These are phyloP conservation scores for Thuja plicata DNA, from an alignment of 83 land plant species.

Conservation along the genomic window DNA sequence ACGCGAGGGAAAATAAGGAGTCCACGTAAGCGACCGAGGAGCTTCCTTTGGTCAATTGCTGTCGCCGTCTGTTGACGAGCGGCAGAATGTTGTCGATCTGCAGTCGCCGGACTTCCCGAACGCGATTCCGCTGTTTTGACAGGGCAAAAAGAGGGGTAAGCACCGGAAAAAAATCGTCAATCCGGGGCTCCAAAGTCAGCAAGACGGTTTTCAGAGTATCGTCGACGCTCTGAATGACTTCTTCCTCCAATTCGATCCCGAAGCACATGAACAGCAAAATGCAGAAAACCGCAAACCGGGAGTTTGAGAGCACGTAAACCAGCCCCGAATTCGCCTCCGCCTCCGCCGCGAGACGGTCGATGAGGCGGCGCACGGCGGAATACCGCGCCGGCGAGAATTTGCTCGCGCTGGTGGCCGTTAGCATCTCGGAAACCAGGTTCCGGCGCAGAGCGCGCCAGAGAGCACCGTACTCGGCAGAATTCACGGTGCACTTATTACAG, in stretches of 20 bases:
- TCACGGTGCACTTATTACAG: constrained; percentile 57
- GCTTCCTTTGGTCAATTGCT: not conserved
- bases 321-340: constrained; percentile 16
- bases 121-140: constrained; percentile 28
- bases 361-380: constrained; percentile 46
- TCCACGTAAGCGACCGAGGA: constrained; percentile 38
- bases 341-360: constrained; percentile 32
- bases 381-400: constrained; percentile 48
- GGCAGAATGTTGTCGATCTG: constrained; percentile 39
- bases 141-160: constrained; percentile 34
- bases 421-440: constrained; percentile 62
- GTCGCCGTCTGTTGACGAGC: constrained; percentile 35
- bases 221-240: not conserved
- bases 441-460: constrained; percentile 67
- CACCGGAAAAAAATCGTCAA: constrained; percentile 60
- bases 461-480: constrained; percentile 70
- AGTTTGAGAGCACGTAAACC: constrained; percentile 41
- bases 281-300: constrained; percentile 55
- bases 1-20: constrained; percentile 39
- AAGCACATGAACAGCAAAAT: constrained; percentile 60
- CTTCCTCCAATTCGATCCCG: constrained; percentile 50
- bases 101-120: constrained; percentile 23
- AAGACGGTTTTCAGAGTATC: constrained; percentile 32
- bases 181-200: constrained; percentile 30
- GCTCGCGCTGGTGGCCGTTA: constrained; percentile 28